Evolutionary conservation across 768 basidiomycete genomes (phyloP), one percentile per base, ranked within the genome.

Genomic region (Naematelia aurantialba): DNA sequence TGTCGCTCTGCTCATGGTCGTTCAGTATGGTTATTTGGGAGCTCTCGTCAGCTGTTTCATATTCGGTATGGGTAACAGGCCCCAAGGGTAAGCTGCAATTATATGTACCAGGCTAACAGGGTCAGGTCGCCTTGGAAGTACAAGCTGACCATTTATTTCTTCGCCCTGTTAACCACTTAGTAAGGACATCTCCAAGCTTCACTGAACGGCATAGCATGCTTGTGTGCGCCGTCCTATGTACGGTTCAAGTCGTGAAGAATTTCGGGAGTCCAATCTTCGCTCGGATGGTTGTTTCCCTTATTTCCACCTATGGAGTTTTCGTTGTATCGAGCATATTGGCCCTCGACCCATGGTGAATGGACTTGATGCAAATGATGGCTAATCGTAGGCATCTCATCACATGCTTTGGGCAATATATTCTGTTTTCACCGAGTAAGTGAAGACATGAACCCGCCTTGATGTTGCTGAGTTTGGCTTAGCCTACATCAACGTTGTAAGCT

Each of bases 21-120:
- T 8, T 39, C 67, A 92, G 86, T 94, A 89, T 73, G 78, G 86
- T 30, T 86, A 96, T 82, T 85, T 87, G 3, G 88, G 88, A 2
- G 82, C 89, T 44, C 82, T 98, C 26, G 82, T 92, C n/a, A 87
- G 89, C 5, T 88, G 86, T 66, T 96, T 97, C 81, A 80, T 96
- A 1, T 88, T 96, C 75, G 88, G 90, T 0, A 94, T 97, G 91
- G 93, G 93, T 17, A 96, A 96, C 76, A 87, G 88, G 72, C 92
- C 92, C 3, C 82, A 84, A 78, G 85, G 89, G 89, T 91, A 76
- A 70, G 81, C 59, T 45, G 24, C 1, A 30, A 24, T 62, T 14
- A 12, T 29, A 19, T 30, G 2, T 2, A 48, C 13, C 13, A 47
- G 2, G 34, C 22, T 29, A 14, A 30, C 52, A 27, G 13, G 25